A percentile compares a stretch with the other conserved stretches of the same genome.
Evolutionary conservation across 441 rosid species (phyloP).

Genomic region (Pelargonium australe): DNA sequence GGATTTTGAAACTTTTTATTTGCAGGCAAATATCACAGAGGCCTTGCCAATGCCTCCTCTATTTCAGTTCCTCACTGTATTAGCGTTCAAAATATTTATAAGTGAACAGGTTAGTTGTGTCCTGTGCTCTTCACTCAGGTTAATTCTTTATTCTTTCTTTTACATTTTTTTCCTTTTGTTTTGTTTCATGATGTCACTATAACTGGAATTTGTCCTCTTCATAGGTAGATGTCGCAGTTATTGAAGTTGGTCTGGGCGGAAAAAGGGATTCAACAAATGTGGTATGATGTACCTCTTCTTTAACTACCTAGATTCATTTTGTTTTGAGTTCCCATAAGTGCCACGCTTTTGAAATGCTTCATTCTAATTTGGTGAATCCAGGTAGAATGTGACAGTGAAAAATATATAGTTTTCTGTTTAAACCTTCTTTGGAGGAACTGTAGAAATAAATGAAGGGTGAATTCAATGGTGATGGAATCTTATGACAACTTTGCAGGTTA

Average conservation of each 20-base stretch:
- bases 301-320: background rate
- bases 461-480: conserved; percentile 12
- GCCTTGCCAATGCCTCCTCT: conserved; percentile 86
- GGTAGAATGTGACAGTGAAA: background rate
- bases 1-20: conserved; percentile 10
- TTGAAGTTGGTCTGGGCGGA: conserved; percentile 93
- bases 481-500: conserved; percentile 45
- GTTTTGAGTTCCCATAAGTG: background rate
- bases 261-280: conserved; percentile 71
- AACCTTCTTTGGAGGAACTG: background rate
- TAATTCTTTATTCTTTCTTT: background rate
- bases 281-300: conserved; percentile 41
- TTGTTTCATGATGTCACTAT: background rate
- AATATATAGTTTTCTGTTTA: background rate
- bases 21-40: conserved; percentile 65
- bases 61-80: conserved; percentile 76
- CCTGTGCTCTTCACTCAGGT: background rate
- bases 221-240: conserved; percentile 80
- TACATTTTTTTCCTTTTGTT: background rate
- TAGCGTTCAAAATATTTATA: conserved; percentile 77
- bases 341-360: background rate
- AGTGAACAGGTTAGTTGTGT: conserved; percentile 53
- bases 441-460: background rate
- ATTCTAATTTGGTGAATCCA: background rate
- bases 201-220: conserved; percentile 18